Conservation (phyloP, 352 stramenopile genomes). For the Globisporangium polare region DNA sequence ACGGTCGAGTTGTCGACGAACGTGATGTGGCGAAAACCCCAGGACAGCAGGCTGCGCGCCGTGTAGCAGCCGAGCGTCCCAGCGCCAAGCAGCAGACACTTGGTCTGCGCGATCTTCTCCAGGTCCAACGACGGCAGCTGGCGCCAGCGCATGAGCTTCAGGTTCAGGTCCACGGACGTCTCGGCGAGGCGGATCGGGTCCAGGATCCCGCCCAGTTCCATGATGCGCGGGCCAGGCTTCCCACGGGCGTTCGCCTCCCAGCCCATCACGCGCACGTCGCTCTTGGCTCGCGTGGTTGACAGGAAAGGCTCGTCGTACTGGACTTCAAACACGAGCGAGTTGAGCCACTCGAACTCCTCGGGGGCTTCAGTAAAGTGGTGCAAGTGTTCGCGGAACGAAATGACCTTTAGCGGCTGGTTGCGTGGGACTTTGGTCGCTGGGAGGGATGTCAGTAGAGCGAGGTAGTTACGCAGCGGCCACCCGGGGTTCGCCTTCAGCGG, state of each 20-base stretch:
- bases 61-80: slow-evolving; percentile 97
- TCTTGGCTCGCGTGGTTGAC: slow-evolving; percentile 21
- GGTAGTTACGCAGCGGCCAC: slow-evolving; percentile 88
- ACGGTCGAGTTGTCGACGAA: slow-evolving; percentile 98
- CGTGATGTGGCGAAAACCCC: slow-evolving; percentile 97
- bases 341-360: slow-evolving; percentile 46
- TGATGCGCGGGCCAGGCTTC: slow-evolving; percentile 69
- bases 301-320: slow-evolving; percentile 32
- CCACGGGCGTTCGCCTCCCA: slow-evolving; percentile 76
- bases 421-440: slow-evolving; percentile 28
- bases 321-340: slow-evolving; percentile 60
- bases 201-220: slow-evolving; percentile 68
- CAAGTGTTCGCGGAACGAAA: slow-evolving; percentile 75
- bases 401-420: slow-evolving; percentile 32
- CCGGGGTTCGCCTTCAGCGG: slow-evolving; percentile 67
- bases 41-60: slow-evolving; percentile 93
- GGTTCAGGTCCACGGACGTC: slow-evolving; percentile 97
- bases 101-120: slow-evolving; percentile 84
- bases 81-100: slow-evolving; percentile 94
- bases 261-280: slow-evolving; percentile 42
- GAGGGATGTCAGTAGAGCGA: slow-evolving; percentile 52
- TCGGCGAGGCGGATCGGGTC: slow-evolving; percentile 90
- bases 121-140: slow-evolving; percentile 94
- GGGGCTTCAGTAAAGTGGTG: slow-evolving; percentile 38
- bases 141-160: slow-evolving; percentile 99